Conservation (phyloP, 179 eudicot genomes). For the Monotropa hypopitys region DNA sequence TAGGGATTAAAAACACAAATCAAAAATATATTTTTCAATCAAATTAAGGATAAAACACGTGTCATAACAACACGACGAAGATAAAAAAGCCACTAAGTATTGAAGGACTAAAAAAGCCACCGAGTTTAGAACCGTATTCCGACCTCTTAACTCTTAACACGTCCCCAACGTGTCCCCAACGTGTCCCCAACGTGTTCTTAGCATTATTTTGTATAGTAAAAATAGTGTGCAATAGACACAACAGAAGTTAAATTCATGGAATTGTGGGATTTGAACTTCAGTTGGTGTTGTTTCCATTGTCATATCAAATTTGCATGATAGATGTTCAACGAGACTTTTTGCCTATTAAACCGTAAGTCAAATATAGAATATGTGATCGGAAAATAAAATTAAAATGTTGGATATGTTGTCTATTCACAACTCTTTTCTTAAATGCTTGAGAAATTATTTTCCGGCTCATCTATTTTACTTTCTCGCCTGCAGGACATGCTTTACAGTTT, state of each 20-base stretch:
- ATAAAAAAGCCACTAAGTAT: no score
- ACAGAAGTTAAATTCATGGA: neutral
- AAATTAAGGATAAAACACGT: no score
- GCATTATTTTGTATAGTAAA: neutral
- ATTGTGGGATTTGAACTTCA: neutral
- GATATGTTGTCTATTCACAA: neutral
- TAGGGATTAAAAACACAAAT: no score
- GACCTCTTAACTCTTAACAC: neutral
- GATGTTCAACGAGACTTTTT: neutral
- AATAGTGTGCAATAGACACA: neutral
- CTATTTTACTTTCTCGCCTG: conserved; percentile 14
- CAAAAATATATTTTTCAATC: no score
- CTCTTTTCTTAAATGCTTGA: neutral
- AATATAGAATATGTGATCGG: neutral
- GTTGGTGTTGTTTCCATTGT: neutral
- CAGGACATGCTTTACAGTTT: conserved; percentile 99
- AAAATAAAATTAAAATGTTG: no score
- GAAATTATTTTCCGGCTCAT: neutral
- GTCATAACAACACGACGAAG: no score
- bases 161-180: neutral
- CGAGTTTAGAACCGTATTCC: neutral
- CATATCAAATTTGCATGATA: neutral
- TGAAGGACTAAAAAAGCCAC: no score
- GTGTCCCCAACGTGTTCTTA: neutral
- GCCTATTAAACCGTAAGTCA: neutral